These are phyloP conservation scores for Ophiosphaerella korrae DNA, from an alignment of 2,329 filamentous ascomycete species.

Conservation along the genomic window DNA sequence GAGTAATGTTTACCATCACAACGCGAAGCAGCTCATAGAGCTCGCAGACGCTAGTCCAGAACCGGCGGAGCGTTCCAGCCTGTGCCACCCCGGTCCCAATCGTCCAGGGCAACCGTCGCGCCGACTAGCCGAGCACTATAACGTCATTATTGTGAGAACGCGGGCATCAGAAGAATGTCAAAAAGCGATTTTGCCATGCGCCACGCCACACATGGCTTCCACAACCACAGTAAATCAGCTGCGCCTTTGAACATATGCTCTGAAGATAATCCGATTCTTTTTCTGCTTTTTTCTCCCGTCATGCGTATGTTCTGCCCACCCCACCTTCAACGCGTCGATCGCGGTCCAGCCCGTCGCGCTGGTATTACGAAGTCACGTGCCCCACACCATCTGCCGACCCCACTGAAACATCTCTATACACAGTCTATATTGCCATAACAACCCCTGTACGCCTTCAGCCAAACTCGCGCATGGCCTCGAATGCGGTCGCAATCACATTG, in stretches of 20 bases:
- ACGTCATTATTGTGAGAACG: conserved; percentile 21
- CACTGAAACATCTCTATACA: conserved; percentile 20
- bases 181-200: conserved; percentile 22
- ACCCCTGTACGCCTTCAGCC: conserved; percentile 10
- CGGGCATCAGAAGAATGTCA: conserved; percentile 17
- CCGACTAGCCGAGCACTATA: neutral
- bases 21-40: conserved; percentile 5
- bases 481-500: conserved; percentile 22
- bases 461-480: conserved; percentile 17
- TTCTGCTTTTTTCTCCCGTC: neutral
- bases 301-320: conserved; percentile 2
- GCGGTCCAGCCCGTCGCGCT: neutral
- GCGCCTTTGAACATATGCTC: neutral
- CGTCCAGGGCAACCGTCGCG: conserved; percentile 1
- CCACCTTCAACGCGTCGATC: conserved; percentile 9
- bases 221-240: conserved; percentile 1
- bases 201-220: conserved; percentile 10
- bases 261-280: conserved; percentile 1
- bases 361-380: conserved; percentile 20
- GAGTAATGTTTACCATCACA: conserved; percentile 15
- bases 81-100: neutral
- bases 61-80: neutral
- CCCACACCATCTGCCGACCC: conserved; percentile 2
- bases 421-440: conserved; percentile 20
- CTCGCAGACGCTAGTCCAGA: conserved; percentile 2